Evolutionary conservation across 2,329 filamentous ascomycete species (phyloP), one percentile per base, ranked within the genome.

Genomic region (Thelonectria olida): DNA sequence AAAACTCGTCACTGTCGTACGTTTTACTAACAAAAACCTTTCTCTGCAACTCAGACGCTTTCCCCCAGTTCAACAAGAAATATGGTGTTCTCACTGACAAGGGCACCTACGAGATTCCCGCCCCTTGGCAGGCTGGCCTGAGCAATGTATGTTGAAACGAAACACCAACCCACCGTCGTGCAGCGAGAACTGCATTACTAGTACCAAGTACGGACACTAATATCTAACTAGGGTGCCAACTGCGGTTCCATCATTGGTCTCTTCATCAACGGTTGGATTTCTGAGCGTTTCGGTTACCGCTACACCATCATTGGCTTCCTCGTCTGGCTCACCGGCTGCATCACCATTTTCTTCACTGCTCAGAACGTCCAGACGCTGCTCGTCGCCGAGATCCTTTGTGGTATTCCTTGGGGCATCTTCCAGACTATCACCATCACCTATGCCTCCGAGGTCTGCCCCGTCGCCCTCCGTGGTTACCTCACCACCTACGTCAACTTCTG

Each of bases 401-500:
- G 88, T 51, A 84, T 89, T 42, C 85, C 86, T 0, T 88, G 85
- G 82, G 84, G 84, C n/a, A 82, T 86, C 57, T 85, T 88, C 74
- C 84, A 87, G 72, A 80, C 81, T 27, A 76, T 88, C 36, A 85
- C 84, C 64, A 84, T 88, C 62, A 88, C 89, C 1, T 92, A 92
- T 69, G 89, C 89, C 27, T 88, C 87, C 55, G 90, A 92, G 72
- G 90, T 92, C 60, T 92, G 89, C 72, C 90, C 90, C 3, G 85
- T 92, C 7, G 87, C 89, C 45, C 83, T 93, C 53, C 86, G 90
- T 62, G 89, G 89, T 54, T 90, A 90, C 71, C 77, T 91, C 65
- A 92, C 90, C 1, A 92, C 90, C 7, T 92, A 92, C 65, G 87
- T 92, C 77, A 92, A 92, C 78, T 89, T 90, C 71, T 92, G 90